Percentiles rank a stretch among this genome's conserved stretches.
Conservation (phyloP, 2,329 filamentous ascomycete species). For the Tympanopsis confertula region DNA sequence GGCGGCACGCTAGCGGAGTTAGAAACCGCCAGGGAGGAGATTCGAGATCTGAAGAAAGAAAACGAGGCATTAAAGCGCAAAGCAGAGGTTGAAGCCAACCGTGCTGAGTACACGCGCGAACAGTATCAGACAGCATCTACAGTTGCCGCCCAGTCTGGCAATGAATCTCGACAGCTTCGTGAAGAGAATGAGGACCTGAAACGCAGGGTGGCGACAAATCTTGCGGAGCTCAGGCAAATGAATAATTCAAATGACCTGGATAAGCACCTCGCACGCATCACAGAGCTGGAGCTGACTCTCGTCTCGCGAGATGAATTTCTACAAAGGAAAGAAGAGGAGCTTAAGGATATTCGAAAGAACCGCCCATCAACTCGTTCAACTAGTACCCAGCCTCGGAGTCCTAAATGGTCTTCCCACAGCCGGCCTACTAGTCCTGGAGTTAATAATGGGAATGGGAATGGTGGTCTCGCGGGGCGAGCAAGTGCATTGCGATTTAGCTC, state of each 20-base stretch:
- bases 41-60: slow-evolving; percentile 19
- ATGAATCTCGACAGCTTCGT: slow-evolving; percentile 33
- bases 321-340: slow-evolving; percentile 27
- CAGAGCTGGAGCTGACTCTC: slow-evolving; percentile 21
- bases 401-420: slow-evolving; percentile 20
- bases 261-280: slow-evolving; percentile 20
- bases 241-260: slow-evolving; percentile 24
- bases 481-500: slow-evolving; percentile 24
- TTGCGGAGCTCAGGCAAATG: slow-evolving; percentile 32
- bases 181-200: slow-evolving; percentile 25
- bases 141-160: slow-evolving; percentile 27
- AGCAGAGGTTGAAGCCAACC: slow-evolving; percentile 24
- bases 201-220: slow-evolving; percentile 29
- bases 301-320: slow-evolving; percentile 22
- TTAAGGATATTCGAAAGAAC: slow-evolving; percentile 27
- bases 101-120: slow-evolving; percentile 40
- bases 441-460: slow-evolving; percentile 9
- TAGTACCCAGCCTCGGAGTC: slow-evolving; percentile 26
- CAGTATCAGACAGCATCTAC: slow-evolving; percentile 48
- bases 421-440: slow-evolving; percentile 25
- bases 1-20: slow-evolving; percentile 25
- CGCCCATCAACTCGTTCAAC: slow-evolving; percentile 26
- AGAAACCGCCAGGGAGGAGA: slow-evolving; percentile 24
- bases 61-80: slow-evolving; percentile 20
- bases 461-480: slow-evolving; percentile 15